phyloP scores from a whole-genome alignment of 2,329 filamentous ascomycete species.

The Aureobasidium musti region DNA sequence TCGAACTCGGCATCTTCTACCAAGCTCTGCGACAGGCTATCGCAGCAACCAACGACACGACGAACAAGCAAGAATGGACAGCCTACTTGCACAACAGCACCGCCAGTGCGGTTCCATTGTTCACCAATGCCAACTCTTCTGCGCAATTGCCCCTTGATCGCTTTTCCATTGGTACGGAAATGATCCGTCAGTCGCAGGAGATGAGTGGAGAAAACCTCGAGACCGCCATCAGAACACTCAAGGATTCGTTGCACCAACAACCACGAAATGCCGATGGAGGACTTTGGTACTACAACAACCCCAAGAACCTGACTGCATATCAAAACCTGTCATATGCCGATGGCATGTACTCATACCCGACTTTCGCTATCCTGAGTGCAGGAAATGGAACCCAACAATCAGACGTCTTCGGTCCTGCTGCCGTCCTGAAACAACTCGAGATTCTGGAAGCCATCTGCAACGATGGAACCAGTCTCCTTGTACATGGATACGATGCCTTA shows the following conservation, averaged over 20 bases:
- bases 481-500: conserved; percentile 12
- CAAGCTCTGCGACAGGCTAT: conserved; percentile 1
- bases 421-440: neutral
- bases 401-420: neutral
- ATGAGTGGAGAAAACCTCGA: neutral
- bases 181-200: neutral
- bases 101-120: neutral
- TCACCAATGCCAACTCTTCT: neutral
- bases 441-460: conserved; percentile 1
- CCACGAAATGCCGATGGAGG: conserved; percentile 9
- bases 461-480: conserved; percentile 2
- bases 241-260: neutral
- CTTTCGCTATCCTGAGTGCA: neutral
- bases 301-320: conserved; percentile 11
- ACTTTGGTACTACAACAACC: conserved; percentile 13
- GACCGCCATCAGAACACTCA: neutral
- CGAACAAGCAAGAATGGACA: neutral
- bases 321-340: conserved; percentile 12
- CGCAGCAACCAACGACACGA: neutral
- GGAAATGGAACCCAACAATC: neutral
- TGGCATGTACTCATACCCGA: conserved; percentile 14
- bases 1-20: conserved; percentile 21
- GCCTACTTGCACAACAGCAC: conserved; percentile 13
- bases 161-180: conserved; percentile 10
- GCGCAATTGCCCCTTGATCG: neutral